Base-by-base conservation (phyloP, 2,329 filamentous ascomycete genomes). In the Scleromitrula shiraiana region DNA sequence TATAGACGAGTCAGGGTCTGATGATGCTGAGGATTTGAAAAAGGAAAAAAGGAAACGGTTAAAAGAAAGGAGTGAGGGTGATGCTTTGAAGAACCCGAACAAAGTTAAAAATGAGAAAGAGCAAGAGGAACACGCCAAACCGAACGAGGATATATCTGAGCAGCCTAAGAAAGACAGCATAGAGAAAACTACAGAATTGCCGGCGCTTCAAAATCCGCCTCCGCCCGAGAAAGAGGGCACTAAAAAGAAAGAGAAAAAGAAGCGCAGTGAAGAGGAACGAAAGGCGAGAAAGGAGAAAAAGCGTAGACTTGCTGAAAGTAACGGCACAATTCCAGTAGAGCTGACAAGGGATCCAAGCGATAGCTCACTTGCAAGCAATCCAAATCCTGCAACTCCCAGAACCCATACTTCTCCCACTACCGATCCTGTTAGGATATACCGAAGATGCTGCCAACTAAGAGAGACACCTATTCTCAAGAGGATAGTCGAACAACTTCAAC, bases 221-320 rank as follows among this genome's bases (percentile, higher is more conserved):
- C 23, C 42, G 53, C 64, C 51, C 55, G 66, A 61, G 14, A 64
- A 62, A 27, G 69, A 68, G 26, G 71, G 68, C 1, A 80, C 73
- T 7, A 83, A 82, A 59, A 96, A 94, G 68, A 93, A 88, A 66
- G 90, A 96, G 62, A 96, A 95, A 73, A 96, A 96, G 69, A 95
- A 95, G 70, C 82, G 85, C 56, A 95, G 87, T 33, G 91, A 96
- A 63, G 89, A 91, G 51, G 91, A 96, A 66, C 77, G 90, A 35
- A 95, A 94, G 63, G 88, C 93, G 51, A 80, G 90, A 46, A 95
- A 94, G 64, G 90, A 96, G 67, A 88, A 88, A 67, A 91, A 88
- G 63, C 77, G 88, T 53, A 81, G 80, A 62, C 80, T 88, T 57
- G 91, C 90, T 20, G 87, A 95, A 62, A 88, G 88, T 50, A 95